Evolutionary conservation across 1,284 basidiomycete species (phyloP).

Genomic region (Rhizoctonia solani): DNA sequence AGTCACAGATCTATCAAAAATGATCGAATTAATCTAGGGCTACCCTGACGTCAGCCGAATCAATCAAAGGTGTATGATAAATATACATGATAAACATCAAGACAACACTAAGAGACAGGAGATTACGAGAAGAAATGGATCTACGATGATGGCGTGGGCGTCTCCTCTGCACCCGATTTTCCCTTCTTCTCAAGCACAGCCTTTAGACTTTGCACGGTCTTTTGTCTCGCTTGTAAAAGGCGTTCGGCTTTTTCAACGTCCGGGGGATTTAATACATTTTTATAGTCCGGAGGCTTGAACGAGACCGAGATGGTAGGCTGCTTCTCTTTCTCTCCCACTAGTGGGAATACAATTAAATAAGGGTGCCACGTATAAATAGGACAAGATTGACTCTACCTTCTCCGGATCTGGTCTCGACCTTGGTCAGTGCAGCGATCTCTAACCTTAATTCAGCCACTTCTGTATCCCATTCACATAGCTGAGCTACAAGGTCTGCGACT

Average conservation of each 20-base stretch:
- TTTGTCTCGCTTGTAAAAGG: slow-evolving; percentile 54
- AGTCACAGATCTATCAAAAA: no score
- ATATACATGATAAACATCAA: no score
- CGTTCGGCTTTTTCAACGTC: slow-evolving; percentile 55
- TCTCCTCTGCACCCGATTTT: no score
- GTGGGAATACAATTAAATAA: background rate
- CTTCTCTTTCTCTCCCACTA: background rate
- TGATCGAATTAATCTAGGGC: no score
- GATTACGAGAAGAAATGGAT: background rate
- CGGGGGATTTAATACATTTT: slow-evolving; percentile 46
- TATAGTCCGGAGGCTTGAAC: slow-evolving; percentile 49
- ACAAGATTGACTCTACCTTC: background rate
- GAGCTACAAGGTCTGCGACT: slow-evolving; percentile 59
- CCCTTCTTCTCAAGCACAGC: slow-evolving; percentile 1
- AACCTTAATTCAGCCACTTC: slow-evolving; percentile 59
- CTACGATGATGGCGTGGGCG: no score
- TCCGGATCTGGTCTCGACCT: background rate
- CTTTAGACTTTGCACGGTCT: slow-evolving; percentile 46
- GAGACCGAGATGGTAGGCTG: slow-evolving; percentile 17
- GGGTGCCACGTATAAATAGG: background rate
- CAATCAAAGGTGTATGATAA: no score
- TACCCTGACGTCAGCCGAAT: no score
- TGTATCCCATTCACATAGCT: slow-evolving; percentile 64
- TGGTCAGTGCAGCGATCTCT: slow-evolving; percentile 49
- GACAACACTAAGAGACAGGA: background rate